These are phyloP conservation scores for Stentor roeselii DNA, from an alignment of 73 alveolate species.

Conservation along the genomic window DNA sequence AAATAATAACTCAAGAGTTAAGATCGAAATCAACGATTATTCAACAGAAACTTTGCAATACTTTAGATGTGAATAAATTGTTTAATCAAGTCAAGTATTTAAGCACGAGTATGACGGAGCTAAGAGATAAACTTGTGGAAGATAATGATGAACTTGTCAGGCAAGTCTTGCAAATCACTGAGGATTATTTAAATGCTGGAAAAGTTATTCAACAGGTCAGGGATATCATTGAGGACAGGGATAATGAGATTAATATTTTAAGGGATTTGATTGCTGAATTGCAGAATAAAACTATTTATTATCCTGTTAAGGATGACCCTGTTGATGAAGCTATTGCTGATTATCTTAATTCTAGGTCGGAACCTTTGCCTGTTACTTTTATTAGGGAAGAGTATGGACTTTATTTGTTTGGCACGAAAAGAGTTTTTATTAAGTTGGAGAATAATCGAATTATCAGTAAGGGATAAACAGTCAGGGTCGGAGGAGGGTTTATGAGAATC, in stretches of 20 bases:
- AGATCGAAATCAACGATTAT: background rate
- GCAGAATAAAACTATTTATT: background rate
- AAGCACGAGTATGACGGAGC: background rate
- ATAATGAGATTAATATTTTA: slow-evolving; percentile 31
- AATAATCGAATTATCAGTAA: slow-evolving; percentile 42
- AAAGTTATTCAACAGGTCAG: background rate
- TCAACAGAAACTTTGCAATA: background rate
- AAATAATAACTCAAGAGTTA: background rate
- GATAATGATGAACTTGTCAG: background rate
- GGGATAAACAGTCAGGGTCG: slow-evolving; percentile 36
- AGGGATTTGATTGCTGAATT: background rate
- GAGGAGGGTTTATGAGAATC: slow-evolving; percentile 55
- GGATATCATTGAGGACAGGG: slow-evolving; percentile 33
- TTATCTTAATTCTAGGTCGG: slow-evolving; percentile 16
- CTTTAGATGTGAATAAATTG: background rate
- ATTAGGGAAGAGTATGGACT: slow-evolving; percentile 29
- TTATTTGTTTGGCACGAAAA: slow-evolving; percentile 34
- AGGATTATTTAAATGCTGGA: background rate
- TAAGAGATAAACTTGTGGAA: background rate
- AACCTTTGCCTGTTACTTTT: background rate
- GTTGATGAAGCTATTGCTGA: slow-evolving; percentile 34
- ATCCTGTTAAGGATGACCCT: slow-evolving; percentile 44
- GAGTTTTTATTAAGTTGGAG: slow-evolving; percentile 27
- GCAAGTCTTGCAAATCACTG: background rate
- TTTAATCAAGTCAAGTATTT: background rate